Evolutionary conservation across 371 early-diverging fungal species (phyloP).

Genomic region (Globomyces sp.): DNA sequence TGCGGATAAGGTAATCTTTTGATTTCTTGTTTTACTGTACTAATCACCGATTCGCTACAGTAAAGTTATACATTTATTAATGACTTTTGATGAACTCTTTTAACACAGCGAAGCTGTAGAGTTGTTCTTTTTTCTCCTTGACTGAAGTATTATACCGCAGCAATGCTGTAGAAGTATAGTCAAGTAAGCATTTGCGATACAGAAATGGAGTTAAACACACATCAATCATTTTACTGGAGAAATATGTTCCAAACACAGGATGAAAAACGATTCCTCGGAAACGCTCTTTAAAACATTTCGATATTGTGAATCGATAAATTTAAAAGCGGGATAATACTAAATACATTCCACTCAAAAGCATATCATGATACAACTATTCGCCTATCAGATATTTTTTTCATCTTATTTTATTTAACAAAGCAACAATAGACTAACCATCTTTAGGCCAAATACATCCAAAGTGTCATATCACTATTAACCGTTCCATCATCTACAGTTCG

Average conservation of each 20-base stretch:
- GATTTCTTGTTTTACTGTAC: conserved; percentile 17
- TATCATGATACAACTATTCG: too few relatives aligned
- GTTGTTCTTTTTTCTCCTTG: background rate
- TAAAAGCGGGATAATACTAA: too few relatives aligned
- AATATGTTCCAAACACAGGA: too few relatives aligned
- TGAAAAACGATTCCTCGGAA: too few relatives aligned
- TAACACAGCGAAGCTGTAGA: background rate
- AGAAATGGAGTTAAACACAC: too few relatives aligned
- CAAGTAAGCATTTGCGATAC: too few relatives aligned
- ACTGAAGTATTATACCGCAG: too few relatives aligned
- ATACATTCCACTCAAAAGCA: too few relatives aligned
- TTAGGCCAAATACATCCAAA: conserved; percentile 73
- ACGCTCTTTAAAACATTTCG: too few relatives aligned
- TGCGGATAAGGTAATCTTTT: conserved; percentile 64
- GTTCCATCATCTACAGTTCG: conserved; percentile 82
- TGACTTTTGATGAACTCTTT: background rate
- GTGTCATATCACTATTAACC: conserved; percentile 80
- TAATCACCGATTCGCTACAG: background rate
- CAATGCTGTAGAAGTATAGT: too few relatives aligned
- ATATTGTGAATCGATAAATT: too few relatives aligned
- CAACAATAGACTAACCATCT: conserved; percentile 37
- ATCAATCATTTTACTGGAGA: too few relatives aligned
- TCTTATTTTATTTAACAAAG: background rate
- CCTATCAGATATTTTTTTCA: background rate
- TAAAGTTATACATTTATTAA: background rate